A percentile compares a stretch with the other conserved stretches of the same genome.
phyloP scores from a whole-genome alignment of 345 rosid species.

The Reutealis trisperma region DNA sequence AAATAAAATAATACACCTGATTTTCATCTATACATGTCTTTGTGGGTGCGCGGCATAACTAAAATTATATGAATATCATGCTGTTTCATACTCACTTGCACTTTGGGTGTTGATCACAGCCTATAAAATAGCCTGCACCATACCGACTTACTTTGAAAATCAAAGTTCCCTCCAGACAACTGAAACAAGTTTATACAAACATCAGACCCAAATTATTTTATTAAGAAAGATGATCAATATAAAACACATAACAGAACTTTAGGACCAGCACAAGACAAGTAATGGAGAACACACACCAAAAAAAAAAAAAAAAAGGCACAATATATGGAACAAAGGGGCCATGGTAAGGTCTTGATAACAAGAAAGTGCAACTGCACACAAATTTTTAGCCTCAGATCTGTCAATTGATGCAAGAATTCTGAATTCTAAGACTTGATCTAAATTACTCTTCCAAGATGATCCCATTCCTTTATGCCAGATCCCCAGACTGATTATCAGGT shows the following conservation, averaged over 20 bases:
- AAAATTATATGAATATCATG: conserved; percentile 5
- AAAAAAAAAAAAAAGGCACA: not conserved
- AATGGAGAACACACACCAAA: not conserved
- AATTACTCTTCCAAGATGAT: not conserved
- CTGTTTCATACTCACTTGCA: conserved; percentile 78
- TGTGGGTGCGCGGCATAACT: not conserved
- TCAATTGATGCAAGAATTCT: not conserved
- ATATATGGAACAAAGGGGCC: not conserved
- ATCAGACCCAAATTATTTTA: conserved; percentile 1
- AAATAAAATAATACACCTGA: too few relatives aligned
- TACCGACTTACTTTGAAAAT: conserved; percentile 78
- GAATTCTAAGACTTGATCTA: not conserved
- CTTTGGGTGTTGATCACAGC: conserved; percentile 85
- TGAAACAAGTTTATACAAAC: conserved; percentile 40
- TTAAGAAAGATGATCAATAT: conserved; percentile 9
- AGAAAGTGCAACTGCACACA: not conserved
- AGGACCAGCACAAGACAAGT: not conserved
- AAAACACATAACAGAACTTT: not conserved
- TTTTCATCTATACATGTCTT: too few relatives aligned
- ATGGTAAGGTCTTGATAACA: not conserved
- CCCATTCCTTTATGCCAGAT: too few relatives aligned
- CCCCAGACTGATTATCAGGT: too few relatives aligned
- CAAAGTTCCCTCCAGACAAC: conserved; percentile 86
- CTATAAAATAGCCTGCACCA: conserved; percentile 90
- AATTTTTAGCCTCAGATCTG: not conserved